Evolutionary conservation across 305 asterid species (phyloP).

Genomic region (Rubia peregrina): DNA sequence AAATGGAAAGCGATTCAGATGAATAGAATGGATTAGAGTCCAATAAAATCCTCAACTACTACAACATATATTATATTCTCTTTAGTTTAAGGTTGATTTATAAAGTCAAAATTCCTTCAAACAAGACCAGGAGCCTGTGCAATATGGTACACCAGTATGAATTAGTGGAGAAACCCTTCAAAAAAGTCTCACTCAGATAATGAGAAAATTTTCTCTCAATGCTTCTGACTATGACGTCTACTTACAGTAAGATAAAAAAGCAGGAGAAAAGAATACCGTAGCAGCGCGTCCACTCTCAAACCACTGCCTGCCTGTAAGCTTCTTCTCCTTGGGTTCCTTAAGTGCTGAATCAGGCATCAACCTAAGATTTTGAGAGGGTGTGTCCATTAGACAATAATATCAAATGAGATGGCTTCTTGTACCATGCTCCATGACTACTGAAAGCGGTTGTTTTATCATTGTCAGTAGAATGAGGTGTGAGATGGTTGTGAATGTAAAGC

Average conservation of each 20-base stretch:
- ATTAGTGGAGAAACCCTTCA: background rate
- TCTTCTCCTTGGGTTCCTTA: conserved; percentile 77
- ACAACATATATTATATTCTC: too few relatives aligned
- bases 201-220: background rate
- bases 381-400: conserved; percentile 14
- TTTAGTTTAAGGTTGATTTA: background rate
- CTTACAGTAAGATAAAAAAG: too few relatives aligned
- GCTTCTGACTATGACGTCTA: background rate
- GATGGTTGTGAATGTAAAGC: background rate
- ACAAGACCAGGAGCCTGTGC: background rate
- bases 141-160: background rate
- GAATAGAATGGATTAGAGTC: background rate
- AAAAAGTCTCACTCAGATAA: background rate
- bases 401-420: background rate
- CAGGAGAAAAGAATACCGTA: conserved; percentile 36
- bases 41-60: conserved; percentile 3
- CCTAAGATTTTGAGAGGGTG: conserved; percentile 38
- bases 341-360: conserved; percentile 93
- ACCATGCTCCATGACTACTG: background rate
- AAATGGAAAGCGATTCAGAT: conserved; percentile 8
- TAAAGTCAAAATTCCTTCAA: conserved; percentile 1
- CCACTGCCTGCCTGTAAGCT: conserved; percentile 86
- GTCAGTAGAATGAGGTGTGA: background rate
- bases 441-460: background rate
- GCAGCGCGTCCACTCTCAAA: conserved; percentile 87